Evolutionary conservation across 1,139 yeast species (phyloP).

Genomic region (Suzukiozyma palmioleophila): DNA sequence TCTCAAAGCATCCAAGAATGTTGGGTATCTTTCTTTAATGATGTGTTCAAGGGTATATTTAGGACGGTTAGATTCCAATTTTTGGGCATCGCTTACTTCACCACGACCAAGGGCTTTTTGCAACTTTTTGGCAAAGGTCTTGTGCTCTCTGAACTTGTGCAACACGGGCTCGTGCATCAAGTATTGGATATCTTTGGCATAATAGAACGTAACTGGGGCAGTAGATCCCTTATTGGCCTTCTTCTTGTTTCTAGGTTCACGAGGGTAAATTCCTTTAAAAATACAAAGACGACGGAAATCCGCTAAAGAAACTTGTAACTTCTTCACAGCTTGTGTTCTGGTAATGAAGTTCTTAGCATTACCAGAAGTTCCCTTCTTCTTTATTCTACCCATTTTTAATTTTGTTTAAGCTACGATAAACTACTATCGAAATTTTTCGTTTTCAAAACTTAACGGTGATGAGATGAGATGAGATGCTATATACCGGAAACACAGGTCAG

Average conservation of each 20-base stretch:
- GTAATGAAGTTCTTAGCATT: slow-evolving; percentile 91
- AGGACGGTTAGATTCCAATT: slow-evolving; percentile 77
- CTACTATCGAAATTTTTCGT: neutral
- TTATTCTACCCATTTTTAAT: slow-evolving; percentile 32
- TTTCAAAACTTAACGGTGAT: neutral
- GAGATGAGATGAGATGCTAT: slow-evolving; percentile 3
- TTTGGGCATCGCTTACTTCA: slow-evolving; percentile 84
- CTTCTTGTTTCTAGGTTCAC: slow-evolving; percentile 95
- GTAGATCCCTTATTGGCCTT: slow-evolving; percentile 97
- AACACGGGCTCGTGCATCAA: slow-evolving; percentile 93
- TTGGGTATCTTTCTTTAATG: slow-evolving; percentile 92
- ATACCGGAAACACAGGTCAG: neutral
- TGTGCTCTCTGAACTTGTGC: slow-evolving; percentile 90
- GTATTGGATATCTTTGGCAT: slow-evolving; percentile 90
- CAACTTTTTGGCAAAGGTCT: slow-evolving; percentile 86
- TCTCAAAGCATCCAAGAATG: slow-evolving; percentile 86
- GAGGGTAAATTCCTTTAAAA: slow-evolving; percentile 92
- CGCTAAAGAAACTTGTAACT: slow-evolving; percentile 90
- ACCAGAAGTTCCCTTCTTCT: slow-evolving; percentile 82
- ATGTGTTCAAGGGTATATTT: slow-evolving; percentile 83
- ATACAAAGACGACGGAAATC: slow-evolving; percentile 97
- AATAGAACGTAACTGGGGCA: slow-evolving; percentile 93
- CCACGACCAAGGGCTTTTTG: slow-evolving; percentile 90
- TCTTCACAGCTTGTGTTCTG: slow-evolving; percentile 91
- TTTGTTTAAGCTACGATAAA: neutral